Evolutionary conservation across 352 stramenopile species (phyloP).

Genomic region (Globisporangium uncinulatum): DNA sequence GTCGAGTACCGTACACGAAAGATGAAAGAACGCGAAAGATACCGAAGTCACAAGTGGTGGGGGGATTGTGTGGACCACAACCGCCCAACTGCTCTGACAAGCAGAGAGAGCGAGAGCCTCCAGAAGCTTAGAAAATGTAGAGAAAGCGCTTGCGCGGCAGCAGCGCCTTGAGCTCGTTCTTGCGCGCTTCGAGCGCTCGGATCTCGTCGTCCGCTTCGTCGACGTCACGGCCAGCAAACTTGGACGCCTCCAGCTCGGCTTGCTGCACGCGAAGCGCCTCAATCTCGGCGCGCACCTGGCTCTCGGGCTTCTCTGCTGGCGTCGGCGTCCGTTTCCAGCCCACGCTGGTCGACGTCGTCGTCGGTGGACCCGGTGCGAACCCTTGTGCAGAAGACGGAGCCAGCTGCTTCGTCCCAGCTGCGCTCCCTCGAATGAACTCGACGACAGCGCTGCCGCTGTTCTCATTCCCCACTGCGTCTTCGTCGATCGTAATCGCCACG

Average conservation of each 20-base stretch:
- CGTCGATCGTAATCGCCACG: constrained; percentile 53
- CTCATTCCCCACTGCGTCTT: constrained; percentile 37
- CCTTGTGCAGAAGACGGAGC: background rate
- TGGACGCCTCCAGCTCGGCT: constrained; percentile 55
- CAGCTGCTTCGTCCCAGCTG: too few species aligned
- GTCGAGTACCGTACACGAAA: too few species aligned
- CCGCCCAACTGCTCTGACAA: too few species aligned
- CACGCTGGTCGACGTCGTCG: constrained; percentile 18
- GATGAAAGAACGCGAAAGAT: too few species aligned
- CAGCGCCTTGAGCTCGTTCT: constrained; percentile 57
- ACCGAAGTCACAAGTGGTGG: too few species aligned
- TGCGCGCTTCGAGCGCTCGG: constrained; percentile 49
- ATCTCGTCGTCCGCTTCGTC: constrained; percentile 80
- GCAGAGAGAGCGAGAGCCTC: too few species aligned
- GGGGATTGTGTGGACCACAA: too few species aligned
- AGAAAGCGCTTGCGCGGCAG: constrained; percentile 75
- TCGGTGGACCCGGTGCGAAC: background rate
- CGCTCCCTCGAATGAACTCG: too few species aligned
- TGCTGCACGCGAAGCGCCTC: constrained; percentile 54
- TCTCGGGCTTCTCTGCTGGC: constrained; percentile 16
- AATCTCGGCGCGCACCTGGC: constrained; percentile 45
- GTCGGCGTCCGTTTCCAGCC: constrained; percentile 40
- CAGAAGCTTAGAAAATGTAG: constrained; percentile 61
- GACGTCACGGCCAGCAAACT: constrained; percentile 72
- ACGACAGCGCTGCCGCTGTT: background rate